These are phyloP conservation scores for Chrysoporthe austroafricana DNA, from an alignment of 2,329 filamentous ascomycete genomes.

Conservation along the genomic window DNA sequence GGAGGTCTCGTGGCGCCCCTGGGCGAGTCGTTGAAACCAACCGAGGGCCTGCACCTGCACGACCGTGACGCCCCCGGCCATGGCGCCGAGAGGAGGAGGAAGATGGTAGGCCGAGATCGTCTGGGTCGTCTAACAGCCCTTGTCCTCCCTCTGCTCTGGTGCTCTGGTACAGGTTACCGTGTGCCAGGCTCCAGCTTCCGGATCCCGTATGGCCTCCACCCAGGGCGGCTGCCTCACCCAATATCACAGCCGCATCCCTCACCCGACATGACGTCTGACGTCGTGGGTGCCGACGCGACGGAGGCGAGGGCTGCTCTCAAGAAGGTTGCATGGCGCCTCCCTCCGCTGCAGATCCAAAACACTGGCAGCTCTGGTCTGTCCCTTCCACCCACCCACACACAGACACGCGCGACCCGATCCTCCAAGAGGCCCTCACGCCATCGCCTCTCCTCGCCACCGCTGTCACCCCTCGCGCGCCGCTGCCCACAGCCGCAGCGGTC, in stretches of 20 bases:
- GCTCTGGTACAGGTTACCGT: not conserved
- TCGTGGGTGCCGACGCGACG: not conserved
- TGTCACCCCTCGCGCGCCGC: too few species aligned
- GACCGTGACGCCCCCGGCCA: not conserved
- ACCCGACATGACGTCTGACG: not conserved
- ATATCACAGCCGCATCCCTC: not conserved
- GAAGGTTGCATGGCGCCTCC: not conserved
- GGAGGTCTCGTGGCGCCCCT: not conserved
- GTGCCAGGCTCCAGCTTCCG: too few species aligned
- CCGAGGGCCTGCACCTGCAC: not conserved
- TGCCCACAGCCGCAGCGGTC: not conserved
- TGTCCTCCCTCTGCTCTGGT: not conserved
- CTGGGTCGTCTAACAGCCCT: not conserved
- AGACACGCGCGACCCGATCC: not conserved
- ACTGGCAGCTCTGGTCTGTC: not conserved
- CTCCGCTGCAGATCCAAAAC: not conserved
- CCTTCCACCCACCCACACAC: not conserved
- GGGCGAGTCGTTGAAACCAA: not conserved
- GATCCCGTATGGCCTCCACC: too few species aligned
- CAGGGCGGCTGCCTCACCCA: too few species aligned
- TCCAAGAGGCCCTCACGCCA: not conserved
- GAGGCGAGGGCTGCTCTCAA: not conserved
- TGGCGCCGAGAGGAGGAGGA: not conserved
- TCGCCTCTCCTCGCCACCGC: not conserved
- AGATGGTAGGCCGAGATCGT: not conserved